Evolutionary conservation across 1,139 yeast genomes (phyloP), one percentile per base, ranked within the genome.

Genomic region (Yamadazyma mexicana): DNA sequence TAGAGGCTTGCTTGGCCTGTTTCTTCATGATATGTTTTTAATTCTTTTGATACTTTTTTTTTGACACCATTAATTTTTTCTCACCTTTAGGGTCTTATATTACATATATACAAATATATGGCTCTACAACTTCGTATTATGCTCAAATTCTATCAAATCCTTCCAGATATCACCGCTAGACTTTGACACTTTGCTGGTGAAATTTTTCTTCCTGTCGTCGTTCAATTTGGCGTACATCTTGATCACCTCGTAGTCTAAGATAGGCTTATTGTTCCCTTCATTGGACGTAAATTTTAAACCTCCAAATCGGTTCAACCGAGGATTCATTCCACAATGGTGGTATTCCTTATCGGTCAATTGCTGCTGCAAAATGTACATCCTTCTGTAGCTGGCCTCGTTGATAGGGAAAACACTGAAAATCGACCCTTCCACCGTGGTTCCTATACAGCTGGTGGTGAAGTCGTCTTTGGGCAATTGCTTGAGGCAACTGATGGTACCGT

Each of bases 341-440:
- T 70, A 73, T 46, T 82, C 87, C 48, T 82, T 83, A 45, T 91
- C 97, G 17, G 78, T 76, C 40, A 92, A 64, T 54, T 89, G 97
- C 59, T 89, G 96, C 55, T 91, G 97, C 15, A 92, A 67, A 28
- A 89, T 84, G 55, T 86, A 87, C 58, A 92, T 71, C 45, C 95
- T 72, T 58, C 97, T 75, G 61, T 88, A 92, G 12, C 80, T 72
- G 2, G 79, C 64, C 57, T 92, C 98, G 30, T 75, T 66, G 11
- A 91, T 68, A 0, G 98, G 97, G 31, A 79, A 68, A n/a, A 92
- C 79, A 35, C 78, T 75, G 52, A 79, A 80, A 30, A 92, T 64
- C 0, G 91, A 81, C 0, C 98, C 98, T 55, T 91, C 96, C 2
- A 73, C 66, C 9, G 86, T 81, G 1, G 83, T 81, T 2, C 92